Percentiles rank a stretch among this genome's conserved stretches.
Evolutionary conservation across 2,329 filamentous ascomycete species (phyloP).

Genomic region (Aspergillus felis): DNA sequence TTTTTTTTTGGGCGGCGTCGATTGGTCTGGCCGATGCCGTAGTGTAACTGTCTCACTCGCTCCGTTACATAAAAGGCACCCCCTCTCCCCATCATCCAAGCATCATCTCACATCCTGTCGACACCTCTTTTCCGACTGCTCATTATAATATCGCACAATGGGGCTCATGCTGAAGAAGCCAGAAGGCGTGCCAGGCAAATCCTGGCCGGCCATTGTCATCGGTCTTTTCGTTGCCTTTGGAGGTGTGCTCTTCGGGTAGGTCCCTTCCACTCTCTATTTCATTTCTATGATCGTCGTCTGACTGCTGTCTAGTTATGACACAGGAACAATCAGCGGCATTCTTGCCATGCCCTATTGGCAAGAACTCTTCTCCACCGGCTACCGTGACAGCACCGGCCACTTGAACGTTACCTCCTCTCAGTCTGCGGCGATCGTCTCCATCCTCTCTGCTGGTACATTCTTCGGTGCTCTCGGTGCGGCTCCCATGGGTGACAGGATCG

Average conservation of each 20-base stretch:
- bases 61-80: neutral
- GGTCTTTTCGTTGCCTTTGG: constrained; percentile 58
- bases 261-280: constrained; percentile 21
- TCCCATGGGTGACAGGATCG: constrained; percentile 41
- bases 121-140: neutral
- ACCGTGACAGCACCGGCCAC: constrained; percentile 29
- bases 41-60: too few relatives aligned
- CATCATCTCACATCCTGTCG: neutral
- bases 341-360: constrained; percentile 48
- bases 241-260: constrained; percentile 55
- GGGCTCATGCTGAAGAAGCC: constrained; percentile 44
- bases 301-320: constrained; percentile 41
- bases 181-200: constrained; percentile 42
- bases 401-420: constrained; percentile 52
- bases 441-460: constrained; percentile 71
- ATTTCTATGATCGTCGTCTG: constrained; percentile 15
- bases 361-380: constrained; percentile 30
- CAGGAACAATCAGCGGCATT: constrained; percentile 52
- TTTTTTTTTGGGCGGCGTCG: neutral
- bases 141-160: constrained; percentile 26
- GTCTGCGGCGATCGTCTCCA: constrained; percentile 62
- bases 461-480: constrained; percentile 67
- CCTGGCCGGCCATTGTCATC: constrained; percentile 50
- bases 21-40: too few relatives aligned
- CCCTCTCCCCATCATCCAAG: neutral